phyloP scores from a whole-genome alignment of 495 filamentous ascomycete species.

The Lophiostoma macrostomum region DNA sequence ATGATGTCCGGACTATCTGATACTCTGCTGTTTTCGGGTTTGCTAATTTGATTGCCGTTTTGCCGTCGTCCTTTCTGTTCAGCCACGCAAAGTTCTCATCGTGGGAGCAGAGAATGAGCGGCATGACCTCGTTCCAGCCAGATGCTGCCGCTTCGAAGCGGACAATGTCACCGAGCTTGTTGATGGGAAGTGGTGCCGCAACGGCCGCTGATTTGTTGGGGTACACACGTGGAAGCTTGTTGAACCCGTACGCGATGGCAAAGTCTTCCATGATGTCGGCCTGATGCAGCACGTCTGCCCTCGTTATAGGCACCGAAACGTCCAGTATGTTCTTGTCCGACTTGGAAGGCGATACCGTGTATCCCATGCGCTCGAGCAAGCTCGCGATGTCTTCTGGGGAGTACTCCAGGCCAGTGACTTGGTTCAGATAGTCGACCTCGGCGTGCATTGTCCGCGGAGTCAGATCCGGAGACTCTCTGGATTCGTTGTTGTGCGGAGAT shows the following conservation, averaged over 20 bases:
- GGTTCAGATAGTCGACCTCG: constrained; percentile 87
- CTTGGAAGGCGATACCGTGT: constrained; percentile 66
- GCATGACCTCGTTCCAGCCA: constrained; percentile 95
- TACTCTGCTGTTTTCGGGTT: constrained; percentile 97
- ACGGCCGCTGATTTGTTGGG: constrained; percentile 80
- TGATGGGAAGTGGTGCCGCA: constrained; percentile 82
- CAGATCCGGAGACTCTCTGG: constrained; percentile 75
- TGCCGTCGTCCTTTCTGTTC: constrained; percentile 85
- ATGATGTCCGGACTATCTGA: constrained; percentile 87
- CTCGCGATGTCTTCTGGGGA: constrained; percentile 68
- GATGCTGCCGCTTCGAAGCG: constrained; percentile 88
- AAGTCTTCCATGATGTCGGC: constrained; percentile 99
- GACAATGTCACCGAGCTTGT: constrained; percentile 91
- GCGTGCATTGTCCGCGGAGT: constrained; percentile 71
- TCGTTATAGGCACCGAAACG: constrained; percentile 78
- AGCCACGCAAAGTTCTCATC: constrained; percentile 98
- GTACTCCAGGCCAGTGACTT: constrained; percentile 77
- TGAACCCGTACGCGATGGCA: constrained; percentile 86
- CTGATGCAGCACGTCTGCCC: constrained; percentile 92
- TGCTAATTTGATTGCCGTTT: constrained; percentile 78
- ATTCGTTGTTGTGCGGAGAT: constrained; percentile 84
- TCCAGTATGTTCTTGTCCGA: constrained; percentile 63
- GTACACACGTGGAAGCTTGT: constrained; percentile 79
- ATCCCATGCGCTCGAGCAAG: constrained; percentile 82
- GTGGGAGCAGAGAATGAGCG: constrained; percentile 93